These are phyloP conservation scores for Colletotrichum sp. DNA, from an alignment of 2,329 filamentous ascomycete species.

Conservation along the genomic window DNA sequence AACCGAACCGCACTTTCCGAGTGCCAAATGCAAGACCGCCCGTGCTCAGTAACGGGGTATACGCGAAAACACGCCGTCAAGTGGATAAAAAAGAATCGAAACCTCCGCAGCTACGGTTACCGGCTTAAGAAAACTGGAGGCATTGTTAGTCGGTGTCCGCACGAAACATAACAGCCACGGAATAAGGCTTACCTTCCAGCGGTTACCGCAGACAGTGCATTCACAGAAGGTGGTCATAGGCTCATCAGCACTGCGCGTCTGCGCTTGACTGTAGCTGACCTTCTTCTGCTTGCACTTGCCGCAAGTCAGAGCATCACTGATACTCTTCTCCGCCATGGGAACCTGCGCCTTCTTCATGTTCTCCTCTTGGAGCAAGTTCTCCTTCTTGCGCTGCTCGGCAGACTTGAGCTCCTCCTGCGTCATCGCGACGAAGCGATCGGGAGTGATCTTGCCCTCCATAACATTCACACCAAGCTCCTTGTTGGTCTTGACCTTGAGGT, in stretches of 20 bases:
- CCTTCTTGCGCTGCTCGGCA: slow-evolving; percentile 77
- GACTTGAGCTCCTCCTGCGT: slow-evolving; percentile 90
- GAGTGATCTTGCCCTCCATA: slow-evolving; percentile 72
- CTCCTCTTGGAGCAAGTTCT: slow-evolving; percentile 80
- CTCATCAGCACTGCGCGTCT: slow-evolving; percentile 95
- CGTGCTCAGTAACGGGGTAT: slow-evolving; percentile 19
- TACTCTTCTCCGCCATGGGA: slow-evolving; percentile 87
- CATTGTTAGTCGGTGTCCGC: slow-evolving; percentile 13
- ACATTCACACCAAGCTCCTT: slow-evolving; percentile 77
- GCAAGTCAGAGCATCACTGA: slow-evolving; percentile 87
- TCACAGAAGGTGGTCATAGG: slow-evolving; percentile 83
- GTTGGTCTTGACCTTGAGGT: slow-evolving; percentile 93
- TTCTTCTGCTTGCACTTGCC: slow-evolving; percentile 91
- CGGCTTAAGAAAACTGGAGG: slow-evolving; percentile 21
- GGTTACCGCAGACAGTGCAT: slow-evolving; percentile 71
- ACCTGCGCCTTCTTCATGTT: slow-evolving; percentile 99
- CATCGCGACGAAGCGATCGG: slow-evolving; percentile 84
- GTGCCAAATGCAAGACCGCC: slow-evolving; percentile 22
- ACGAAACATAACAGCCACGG: background rate
- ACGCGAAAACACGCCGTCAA: slow-evolving; percentile 16
- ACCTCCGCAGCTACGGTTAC: background rate
- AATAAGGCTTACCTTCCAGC: slow-evolving; percentile 66
- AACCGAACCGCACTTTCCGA: slow-evolving; percentile 13
- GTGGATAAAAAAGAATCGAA: background rate
- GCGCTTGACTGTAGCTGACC: slow-evolving; percentile 95